Percentiles rank a stretch among this genome's conserved stretches.
These are phyloP conservation scores for Ulvella scutata DNA, from an alignment of 139 green algal species.

Conservation along the genomic window DNA sequence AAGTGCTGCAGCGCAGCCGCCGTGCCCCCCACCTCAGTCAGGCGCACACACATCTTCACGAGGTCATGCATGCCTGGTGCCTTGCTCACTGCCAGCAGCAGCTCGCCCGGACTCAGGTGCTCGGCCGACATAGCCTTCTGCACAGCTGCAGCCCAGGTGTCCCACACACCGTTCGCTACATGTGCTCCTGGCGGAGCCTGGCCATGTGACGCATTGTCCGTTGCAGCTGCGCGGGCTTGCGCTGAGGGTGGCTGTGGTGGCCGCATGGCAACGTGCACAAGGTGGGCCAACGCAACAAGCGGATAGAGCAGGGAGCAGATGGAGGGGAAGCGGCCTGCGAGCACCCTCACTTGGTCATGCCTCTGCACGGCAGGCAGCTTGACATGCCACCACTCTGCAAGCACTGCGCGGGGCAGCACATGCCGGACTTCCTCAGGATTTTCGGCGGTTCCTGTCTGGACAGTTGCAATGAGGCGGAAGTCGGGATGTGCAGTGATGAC, in stretches of 20 bases:
- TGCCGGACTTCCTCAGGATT: not conserved
- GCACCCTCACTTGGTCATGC: slow-evolving; percentile 57
- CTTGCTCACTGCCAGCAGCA: slow-evolving; percentile 17
- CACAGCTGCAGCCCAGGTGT: not conserved
- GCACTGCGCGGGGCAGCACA: not conserved
- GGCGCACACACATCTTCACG: not conserved
- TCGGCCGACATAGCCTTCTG: not conserved
- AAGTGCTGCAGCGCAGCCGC: slow-evolving; percentile 12
- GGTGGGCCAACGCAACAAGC: slow-evolving; percentile 32
- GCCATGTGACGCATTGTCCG: slow-evolving; percentile 25
- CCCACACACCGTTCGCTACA: not conserved
- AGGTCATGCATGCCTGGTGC: not conserved
- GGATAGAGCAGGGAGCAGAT: slow-evolving; percentile 47
- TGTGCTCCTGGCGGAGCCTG: not conserved
- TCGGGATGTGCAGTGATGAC: slow-evolving; percentile 38
- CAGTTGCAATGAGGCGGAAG: slow-evolving; percentile 74
- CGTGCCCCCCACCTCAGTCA: slow-evolving; percentile 8
- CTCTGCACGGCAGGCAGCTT: slow-evolving; percentile 27
- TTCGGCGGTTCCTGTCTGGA: slow-evolving; percentile 7
- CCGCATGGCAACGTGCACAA: slow-evolving; percentile 16
- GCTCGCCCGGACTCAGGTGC: slow-evolving; percentile 23
- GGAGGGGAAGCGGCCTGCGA: slow-evolving; percentile 34
- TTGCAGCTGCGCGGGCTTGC: not conserved
- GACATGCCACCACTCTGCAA: slow-evolving; percentile 40
- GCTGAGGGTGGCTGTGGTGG: not conserved